Base-by-base conservation (phyloP, 495 filamentous ascomycete species). In the Entonaema liquescens region DNA sequence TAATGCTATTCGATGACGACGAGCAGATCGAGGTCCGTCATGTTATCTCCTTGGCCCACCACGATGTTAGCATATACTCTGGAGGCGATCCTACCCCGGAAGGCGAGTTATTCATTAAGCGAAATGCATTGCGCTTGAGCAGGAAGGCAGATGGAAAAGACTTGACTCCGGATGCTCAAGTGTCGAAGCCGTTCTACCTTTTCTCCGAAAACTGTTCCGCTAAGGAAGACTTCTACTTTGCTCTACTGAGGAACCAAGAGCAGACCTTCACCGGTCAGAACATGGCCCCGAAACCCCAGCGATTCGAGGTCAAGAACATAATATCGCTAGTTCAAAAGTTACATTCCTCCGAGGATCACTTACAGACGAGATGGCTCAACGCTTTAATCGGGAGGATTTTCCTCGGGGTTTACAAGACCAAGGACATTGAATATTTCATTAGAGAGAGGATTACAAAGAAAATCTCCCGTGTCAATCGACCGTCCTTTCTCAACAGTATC, bases 181-280 rank as follows among this genome's bases (percentile, higher is more conserved):
- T 85, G 1, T 85, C 89, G 40, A 93, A 90, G 62, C 95, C 96
- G 0, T 98, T 97, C 79, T 98, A 88, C 76, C 80, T 99, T 1
- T 99, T 98, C 78, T 97, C 93, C 0, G 93, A 97, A 56, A 96
- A 96, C 68, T 90, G 92, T 73, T 97, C 93, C 0, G 92, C 95
- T 21, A 98, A 99, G 79, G 95, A 99, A 77, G 95, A 99, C 71
- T 98, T 99, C 82, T 99, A 99, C 78, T 92, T 96, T 77, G 92
- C 94, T 19, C 84, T 99, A 70, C 84, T 99, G 15, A 87, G 91
- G 65, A 95, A 94, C 67, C 93, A 97, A 74, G 89, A 93, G 54
- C 89, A 88, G 72, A 83, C 85, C 21, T 81, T 86, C 59, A 79
- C 87, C 44, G 80, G 84, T 6, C 79, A 83, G 19, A 83, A 88